phyloP scores from a whole-genome alignment of 805 yeast genomes.

The Teunomyces pallodes region DNA sequence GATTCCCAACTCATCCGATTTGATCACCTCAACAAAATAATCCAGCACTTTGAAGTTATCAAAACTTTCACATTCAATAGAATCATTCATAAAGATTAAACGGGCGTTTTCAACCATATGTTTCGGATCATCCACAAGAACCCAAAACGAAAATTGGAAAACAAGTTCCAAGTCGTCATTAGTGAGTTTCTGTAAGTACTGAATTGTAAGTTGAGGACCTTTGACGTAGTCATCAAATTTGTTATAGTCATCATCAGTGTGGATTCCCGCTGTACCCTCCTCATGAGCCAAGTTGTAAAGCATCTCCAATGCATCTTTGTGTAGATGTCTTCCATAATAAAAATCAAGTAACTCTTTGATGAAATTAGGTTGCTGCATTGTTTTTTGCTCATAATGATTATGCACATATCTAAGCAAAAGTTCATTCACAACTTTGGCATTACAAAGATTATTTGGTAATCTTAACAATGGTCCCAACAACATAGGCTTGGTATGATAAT shows the following conservation, averaged over 20 bases:
- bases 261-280: conserved; percentile 6
- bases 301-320: conserved; percentile 64
- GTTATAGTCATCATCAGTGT: conserved; percentile 16
- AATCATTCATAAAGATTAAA: conserved; percentile 62
- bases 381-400: conserved; percentile 14
- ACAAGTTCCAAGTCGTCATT: conserved; percentile 51
- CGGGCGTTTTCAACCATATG: conserved; percentile 27
- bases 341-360: conserved; percentile 76
- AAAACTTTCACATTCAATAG: conserved; percentile 57
- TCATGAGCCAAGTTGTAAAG: conserved; percentile 34
- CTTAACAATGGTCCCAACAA: conserved; percentile 82
- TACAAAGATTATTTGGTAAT: conserved; percentile 68
- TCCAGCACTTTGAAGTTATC: conserved; percentile 53
- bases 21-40: conserved; percentile 36
- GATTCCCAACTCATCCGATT: conserved; percentile 22
- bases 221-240: conserved; percentile 26
- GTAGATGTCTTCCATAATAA: conserved; percentile 60
- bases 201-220: conserved; percentile 46
- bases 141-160: conserved; percentile 54
- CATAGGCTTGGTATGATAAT: conserved; percentile 63
- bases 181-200: conserved; percentile 56
- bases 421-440: conserved; percentile 56
- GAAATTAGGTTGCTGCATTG: conserved; percentile 32
- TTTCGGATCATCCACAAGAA: conserved; percentile 32
- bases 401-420: conserved; percentile 43